Evolutionary conservation across 2,329 filamentous ascomycete species (phyloP).

Genomic region (Orbilia brochopaga): DNA sequence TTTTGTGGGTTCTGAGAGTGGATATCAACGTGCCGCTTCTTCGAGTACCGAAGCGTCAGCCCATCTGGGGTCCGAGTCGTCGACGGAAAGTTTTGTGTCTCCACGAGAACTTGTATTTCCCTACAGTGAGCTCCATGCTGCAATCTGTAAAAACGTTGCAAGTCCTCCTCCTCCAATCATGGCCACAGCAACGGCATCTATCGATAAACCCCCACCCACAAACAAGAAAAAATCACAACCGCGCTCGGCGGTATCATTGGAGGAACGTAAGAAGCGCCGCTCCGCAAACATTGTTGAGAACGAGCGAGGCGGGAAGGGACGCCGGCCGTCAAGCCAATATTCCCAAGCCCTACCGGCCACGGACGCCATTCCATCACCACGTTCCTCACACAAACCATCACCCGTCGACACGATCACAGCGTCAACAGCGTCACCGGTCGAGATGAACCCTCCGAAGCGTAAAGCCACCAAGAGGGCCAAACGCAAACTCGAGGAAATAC

Average conservation of each 20-base stretch:
- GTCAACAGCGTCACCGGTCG: slow-evolving; percentile 2
- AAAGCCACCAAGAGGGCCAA: too few relatives aligned
- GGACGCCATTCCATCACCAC: not conserved
- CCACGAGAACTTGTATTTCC: too few relatives aligned
- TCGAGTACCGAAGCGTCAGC: too few relatives aligned
- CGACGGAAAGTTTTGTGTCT: too few relatives aligned
- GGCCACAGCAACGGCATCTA: not conserved
- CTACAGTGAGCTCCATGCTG: too few relatives aligned
- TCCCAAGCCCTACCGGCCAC: not conserved
- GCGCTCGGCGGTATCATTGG: not conserved
- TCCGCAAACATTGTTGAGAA: slow-evolving; percentile 31
- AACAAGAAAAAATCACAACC: slow-evolving; percentile 1
- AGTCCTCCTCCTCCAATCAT: too few relatives aligned
- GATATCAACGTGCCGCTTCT: too few relatives aligned
- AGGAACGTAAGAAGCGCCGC: not conserved
- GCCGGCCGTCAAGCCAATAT: not conserved
- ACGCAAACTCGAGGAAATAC: too few relatives aligned
- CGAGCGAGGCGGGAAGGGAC: slow-evolving; percentile 10
- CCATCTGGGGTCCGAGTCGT: too few relatives aligned
- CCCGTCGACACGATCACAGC: not conserved
- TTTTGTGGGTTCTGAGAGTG: too few relatives aligned
- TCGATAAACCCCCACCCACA: not conserved
- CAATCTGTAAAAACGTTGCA: too few relatives aligned
- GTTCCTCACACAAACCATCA: not conserved
- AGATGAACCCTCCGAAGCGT: not conserved